phyloP scores from a whole-genome alignment of 176 grass and related monocot species.

The Cocos nucifera region DNA sequence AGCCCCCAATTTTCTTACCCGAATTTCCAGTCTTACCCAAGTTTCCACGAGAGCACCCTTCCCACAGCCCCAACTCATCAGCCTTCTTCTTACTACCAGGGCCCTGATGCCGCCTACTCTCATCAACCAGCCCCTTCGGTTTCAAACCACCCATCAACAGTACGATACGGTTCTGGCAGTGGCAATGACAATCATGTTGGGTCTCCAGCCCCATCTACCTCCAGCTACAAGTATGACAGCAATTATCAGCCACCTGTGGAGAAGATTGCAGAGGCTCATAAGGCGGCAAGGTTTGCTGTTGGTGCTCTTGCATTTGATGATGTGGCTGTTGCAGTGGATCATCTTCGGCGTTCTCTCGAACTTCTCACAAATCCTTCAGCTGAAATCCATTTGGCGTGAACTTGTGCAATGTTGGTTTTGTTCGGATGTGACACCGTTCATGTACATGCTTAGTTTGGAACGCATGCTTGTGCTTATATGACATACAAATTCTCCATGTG shows the following conservation, averaged over 20 bases:
- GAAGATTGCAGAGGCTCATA: constrained; percentile 89
- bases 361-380: constrained; percentile 80
- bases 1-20: constrained; percentile 53
- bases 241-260: constrained; percentile 71
- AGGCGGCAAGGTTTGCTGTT: constrained; percentile 87
- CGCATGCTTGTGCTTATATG: too few species aligned
- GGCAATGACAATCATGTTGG: constrained; percentile 20
- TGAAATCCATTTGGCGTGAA: constrained; percentile 40
- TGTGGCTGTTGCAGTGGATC: constrained; percentile 72
- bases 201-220: constrained; percentile 27
- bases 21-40: constrained; percentile 94
- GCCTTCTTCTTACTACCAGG: constrained; percentile 44
- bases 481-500: too few species aligned
- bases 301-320: constrained; percentile 94
- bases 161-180: constrained; percentile 23
- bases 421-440: not conserved
- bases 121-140: constrained; percentile 1
- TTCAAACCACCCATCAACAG: constrained; percentile 20
- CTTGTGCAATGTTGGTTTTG: too few species aligned
- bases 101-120: constrained; percentile 38
- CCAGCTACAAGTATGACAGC: constrained; percentile 66
- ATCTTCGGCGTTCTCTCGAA: constrained; percentile 66
- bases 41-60: constrained; percentile 59
- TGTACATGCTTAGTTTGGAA: not conserved
- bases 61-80: constrained; percentile 56